Base-by-base conservation (phyloP, 208 protist genomes). In the Herpetomonas samuelpessoai region DNA sequence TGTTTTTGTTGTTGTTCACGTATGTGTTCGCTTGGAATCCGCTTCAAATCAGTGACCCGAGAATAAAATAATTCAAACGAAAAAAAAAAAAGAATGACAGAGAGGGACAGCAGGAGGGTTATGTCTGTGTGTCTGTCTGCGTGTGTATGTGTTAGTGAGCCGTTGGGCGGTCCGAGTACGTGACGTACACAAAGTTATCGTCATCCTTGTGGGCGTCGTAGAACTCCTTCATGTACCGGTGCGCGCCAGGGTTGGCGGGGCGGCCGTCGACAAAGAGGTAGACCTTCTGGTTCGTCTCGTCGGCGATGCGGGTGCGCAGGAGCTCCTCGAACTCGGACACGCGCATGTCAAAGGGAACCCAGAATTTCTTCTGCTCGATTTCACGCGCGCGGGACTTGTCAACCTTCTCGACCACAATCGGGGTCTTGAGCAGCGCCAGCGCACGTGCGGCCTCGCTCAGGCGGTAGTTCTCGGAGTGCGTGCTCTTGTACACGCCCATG, bases 131-230 rank as follows among this genome's bases (percentile, higher is more conserved):
- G 29, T 22, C 3, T 16, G 14, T 57, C 24, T 26, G 51, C 44
- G 50, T 3, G 25, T 9, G 31, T 16, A n/a, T 49, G 19, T n/a
- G 18, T 7, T 35, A 29, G 19, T 53, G 35, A 47, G 19, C 19
- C 21, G 9, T 28, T n/a, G 10, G 9, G 18, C 22, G 10, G 19
- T 10, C 91, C 16, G 71, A 78, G 70, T 89, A 93, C 52, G 79
- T 92, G 22, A 96, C 76, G 54, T 96, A 96, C 22, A 96, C 52
- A 54, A 98, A 97, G 16, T 93, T 94, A 58, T 98, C 96, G 51
- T 97, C 87, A 49, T 97, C 93, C 73, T 96, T 94, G 63, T 97
- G 87, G 18, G 88, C 66, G 12, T 89, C 70, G 68, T 97, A 97
- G 12, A 97, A 45, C 21, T 16, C 4, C 56, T 61, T 61, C 41